Evolutionary conservation across 164 flowering plant genomes (phyloP), one percentile per base, ranked within the genome.

Genomic region (Platanus orientalis): DNA sequence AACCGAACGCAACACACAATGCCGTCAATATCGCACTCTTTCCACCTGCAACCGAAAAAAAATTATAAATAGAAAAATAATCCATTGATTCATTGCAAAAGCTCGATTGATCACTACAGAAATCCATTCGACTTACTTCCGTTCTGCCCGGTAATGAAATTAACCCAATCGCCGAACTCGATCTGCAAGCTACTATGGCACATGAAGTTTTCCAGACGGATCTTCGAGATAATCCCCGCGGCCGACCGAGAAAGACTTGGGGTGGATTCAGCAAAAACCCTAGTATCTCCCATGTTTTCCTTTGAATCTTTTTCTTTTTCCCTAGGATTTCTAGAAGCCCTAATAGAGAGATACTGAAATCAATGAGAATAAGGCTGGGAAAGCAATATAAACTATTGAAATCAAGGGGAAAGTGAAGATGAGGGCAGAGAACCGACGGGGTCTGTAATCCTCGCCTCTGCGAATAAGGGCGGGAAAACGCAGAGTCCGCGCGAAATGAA

Each of bases 81-180:
- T 11, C 29, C 55, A 27, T 26, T 49, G 4, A 26, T 42, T 25
- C 30, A 66, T 13, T 7, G 29, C 26, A 68, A 27, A 45, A 21
- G 26, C 26, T 25, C n/a, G 4, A 61, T 29, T 20, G 19, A 47
- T 19, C 13, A 19, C 42, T 32, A 40, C 48, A 36, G 25, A 27
- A 50, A 6, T 34, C 19, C 47, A 32, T 25, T 7, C 44, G 52
- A 70, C 85, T 72, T 74, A 91, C 99, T 91, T 70, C 97, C 96
- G 30, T 94, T 91, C 60, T 89, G 96, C 6, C 97, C 99, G 23
- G 99, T 94, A 69, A 94, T 83, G 82, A 94, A 94, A 79, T 89
- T 94, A 66, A 91, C 81, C 58, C 64, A 70, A 9, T 87, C 89
- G 25, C 92, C 86, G 34, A 94, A 54, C 59, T 88, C 90, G 44